Evolutionary conservation across 2,329 filamentous ascomycete species (phyloP).

Genomic region (Didymellaceae sp.): DNA sequence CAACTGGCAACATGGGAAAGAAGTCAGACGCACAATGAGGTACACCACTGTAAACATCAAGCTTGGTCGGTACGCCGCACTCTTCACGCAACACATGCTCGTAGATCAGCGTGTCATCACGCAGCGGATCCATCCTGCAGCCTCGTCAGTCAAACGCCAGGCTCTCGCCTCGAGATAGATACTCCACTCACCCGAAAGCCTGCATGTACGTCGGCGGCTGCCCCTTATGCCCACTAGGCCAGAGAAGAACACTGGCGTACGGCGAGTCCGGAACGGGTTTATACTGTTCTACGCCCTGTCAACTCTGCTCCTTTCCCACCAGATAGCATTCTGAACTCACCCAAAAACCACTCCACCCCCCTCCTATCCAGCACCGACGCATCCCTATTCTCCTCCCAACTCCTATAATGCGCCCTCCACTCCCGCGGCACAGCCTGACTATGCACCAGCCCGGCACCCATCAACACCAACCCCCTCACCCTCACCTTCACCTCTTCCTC

Average conservation of each 20-base stretch:
- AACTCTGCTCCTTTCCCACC: neutral
- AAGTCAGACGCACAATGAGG: slow-evolving; percentile 52
- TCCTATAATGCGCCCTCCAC: slow-evolving; percentile 21
- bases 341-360: slow-evolving; percentile 17
- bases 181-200: slow-evolving; percentile 56
- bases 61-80: slow-evolving; percentile 52
- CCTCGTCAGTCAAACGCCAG: neutral
- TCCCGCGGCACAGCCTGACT: slow-evolving; percentile 21
- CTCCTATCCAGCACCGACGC: slow-evolving; percentile 21
- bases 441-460: slow-evolving; percentile 20
- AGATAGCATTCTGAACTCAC: slow-evolving; percentile 7
- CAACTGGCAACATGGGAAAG: slow-evolving; percentile 37
- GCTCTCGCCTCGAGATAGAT: neutral
- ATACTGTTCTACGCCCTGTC: slow-evolving; percentile 30
- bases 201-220: slow-evolving; percentile 59
- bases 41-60: slow-evolving; percentile 54
- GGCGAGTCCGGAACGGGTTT: slow-evolving; percentile 39
- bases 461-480: slow-evolving; percentile 23
- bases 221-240: slow-evolving; percentile 23
- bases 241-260: slow-evolving; percentile 31
- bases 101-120: slow-evolving; percentile 63
- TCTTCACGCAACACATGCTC: slow-evolving; percentile 55
- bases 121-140: slow-evolving; percentile 52
- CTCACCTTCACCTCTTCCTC: slow-evolving; percentile 22
- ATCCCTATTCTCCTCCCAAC: slow-evolving; percentile 23